A percentile compares a stretch with the other conserved stretches of the same genome.
These are phyloP conservation scores for Phytophthora vignae DNA, from an alignment of 352 stramenopile species.

Conservation along the genomic window DNA sequence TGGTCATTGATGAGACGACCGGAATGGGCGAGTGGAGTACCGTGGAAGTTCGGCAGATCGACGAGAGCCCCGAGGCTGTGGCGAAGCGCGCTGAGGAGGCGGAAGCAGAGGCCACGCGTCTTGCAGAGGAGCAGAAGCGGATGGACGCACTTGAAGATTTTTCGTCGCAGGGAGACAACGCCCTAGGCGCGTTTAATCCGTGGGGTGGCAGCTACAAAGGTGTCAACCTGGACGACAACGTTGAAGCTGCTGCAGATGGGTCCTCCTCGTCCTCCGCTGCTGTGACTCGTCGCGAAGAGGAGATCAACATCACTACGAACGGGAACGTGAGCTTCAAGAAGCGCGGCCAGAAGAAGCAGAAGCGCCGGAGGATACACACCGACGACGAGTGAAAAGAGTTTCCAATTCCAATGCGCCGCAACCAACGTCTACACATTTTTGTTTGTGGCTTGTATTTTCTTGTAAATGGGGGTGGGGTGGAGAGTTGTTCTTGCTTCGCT, in stretches of 20 bases:
- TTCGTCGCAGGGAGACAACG: constrained; percentile 73
- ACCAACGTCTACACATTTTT: constrained; percentile 13
- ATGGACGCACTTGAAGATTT: constrained; percentile 73
- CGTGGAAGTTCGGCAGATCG: constrained; percentile 74
- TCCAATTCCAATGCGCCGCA: constrained; percentile 5
- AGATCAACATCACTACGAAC: constrained; percentile 62
- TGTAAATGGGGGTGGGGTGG: constrained; percentile 14
- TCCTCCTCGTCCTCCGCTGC: constrained; percentile 5
- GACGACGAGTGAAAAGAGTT: constrained; percentile 54
- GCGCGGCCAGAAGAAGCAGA: constrained; percentile 68
- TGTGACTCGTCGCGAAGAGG: constrained; percentile 43
- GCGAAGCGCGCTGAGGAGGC: constrained; percentile 55
- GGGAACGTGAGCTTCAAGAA: constrained; percentile 83
- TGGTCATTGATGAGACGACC: constrained; percentile 71
- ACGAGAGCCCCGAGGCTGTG: constrained; percentile 76
- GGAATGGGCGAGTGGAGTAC: constrained; percentile 88
- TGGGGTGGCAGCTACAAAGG: constrained; percentile 89
- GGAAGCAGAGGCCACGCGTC: constrained; percentile 46
- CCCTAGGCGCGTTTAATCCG: constrained; percentile 81
- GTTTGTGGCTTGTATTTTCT: constrained; percentile 45
- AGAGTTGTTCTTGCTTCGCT: constrained; percentile 30
- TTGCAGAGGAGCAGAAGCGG: constrained; percentile 60
- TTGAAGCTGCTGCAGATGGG: constrained; percentile 7
- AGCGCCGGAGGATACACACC: constrained; percentile 62
- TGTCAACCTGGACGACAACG: constrained; percentile 63